A percentile compares a stretch with the other conserved stretches of the same genome.
Evolutionary conservation across 352 stramenopile species (phyloP).

Genomic region (Albugo laibachii): DNA sequence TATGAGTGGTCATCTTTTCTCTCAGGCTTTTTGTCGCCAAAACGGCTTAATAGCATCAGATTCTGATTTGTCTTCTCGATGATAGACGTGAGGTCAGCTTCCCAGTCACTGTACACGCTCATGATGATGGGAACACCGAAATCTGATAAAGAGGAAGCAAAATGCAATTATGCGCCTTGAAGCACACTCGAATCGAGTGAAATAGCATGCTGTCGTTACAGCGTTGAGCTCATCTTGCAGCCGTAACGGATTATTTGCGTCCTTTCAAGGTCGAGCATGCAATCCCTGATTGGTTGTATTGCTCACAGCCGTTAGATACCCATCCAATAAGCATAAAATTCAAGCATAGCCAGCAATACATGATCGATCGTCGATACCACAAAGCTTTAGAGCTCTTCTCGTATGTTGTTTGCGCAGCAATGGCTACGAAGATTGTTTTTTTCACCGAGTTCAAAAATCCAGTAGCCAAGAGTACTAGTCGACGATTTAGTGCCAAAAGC

Average conservation of each 20-base stretch:
- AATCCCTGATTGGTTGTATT: too few relatives aligned
- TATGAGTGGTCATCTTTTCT: neutral
- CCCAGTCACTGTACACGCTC: conserved; percentile 54
- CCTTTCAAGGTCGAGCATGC: too few relatives aligned
- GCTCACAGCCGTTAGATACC: too few relatives aligned
- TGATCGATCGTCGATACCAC: conserved; percentile 76
- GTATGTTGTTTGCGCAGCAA: conserved; percentile 50
- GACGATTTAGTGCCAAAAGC: too few relatives aligned
- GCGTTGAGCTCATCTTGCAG: too few relatives aligned
- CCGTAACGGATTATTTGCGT: too few relatives aligned
- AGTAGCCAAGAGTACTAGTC: too few relatives aligned
- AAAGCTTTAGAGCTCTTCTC: conserved; percentile 71
- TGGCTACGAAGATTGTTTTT: conserved; percentile 66
- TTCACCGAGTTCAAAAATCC: conserved; percentile 59
- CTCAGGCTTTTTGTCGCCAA: conserved; percentile 48
- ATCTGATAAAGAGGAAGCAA: too few relatives aligned
- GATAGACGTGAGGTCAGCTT: conserved; percentile 68
- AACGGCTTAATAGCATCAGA: conserved; percentile 60
- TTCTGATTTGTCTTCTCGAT: conserved; percentile 81
- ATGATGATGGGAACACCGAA: conserved; percentile 10
- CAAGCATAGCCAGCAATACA: conserved; percentile 7
- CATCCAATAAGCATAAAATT: neutral
- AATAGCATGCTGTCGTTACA: too few relatives aligned
- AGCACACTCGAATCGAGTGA: too few relatives aligned
- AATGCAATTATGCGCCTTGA: too few relatives aligned